These are phyloP conservation scores for Syncephalastrum monosporum DNA, from an alignment of 371 early-diverging fungal genomes.

Conservation along the genomic window DNA sequence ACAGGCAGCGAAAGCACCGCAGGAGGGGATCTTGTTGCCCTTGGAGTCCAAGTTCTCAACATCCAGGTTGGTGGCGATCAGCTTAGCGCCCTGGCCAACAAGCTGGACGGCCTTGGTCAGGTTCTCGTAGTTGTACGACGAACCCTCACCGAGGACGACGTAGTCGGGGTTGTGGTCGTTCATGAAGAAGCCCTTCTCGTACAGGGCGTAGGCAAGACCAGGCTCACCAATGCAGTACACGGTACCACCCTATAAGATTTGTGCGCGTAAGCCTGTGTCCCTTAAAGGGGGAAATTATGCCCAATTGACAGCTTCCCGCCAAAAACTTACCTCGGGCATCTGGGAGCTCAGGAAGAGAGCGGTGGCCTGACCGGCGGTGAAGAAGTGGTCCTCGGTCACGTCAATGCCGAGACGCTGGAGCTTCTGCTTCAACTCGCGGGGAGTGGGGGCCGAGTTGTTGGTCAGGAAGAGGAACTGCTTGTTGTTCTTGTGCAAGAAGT, in stretches of 20 bases:
- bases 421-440: slow-evolving; percentile 64
- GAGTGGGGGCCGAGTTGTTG: slow-evolving; percentile 71
- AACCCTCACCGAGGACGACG: slow-evolving; percentile 66
- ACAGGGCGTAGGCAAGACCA: slow-evolving; percentile 64
- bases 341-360: slow-evolving; percentile 63
- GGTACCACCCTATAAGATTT: slow-evolving; percentile 44
- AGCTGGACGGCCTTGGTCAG: slow-evolving; percentile 62
- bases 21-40: slow-evolving; percentile 58
- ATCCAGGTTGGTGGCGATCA: slow-evolving; percentile 71
- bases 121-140: slow-evolving; percentile 62
- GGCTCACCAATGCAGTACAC: slow-evolving; percentile 67
- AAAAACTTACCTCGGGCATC: slow-evolving; percentile 46
- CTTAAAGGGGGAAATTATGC: not conserved
- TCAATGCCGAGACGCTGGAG: slow-evolving; percentile 60
- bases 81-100: slow-evolving; percentile 56
- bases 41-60: slow-evolving; percentile 57
- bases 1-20: slow-evolving; percentile 62
- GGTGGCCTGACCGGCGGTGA: slow-evolving; percentile 65
- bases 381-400: slow-evolving; percentile 60
- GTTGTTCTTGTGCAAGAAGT: slow-evolving; percentile 56
- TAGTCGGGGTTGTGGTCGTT: slow-evolving; percentile 64
- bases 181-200: slow-evolving; percentile 69
- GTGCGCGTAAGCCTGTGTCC: not conserved
- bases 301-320: not conserved
- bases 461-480: slow-evolving; percentile 70